Evolutionary conservation across 208 protist genomes (phyloP).

Genomic region (Sergeia podlipaevii): DNA sequence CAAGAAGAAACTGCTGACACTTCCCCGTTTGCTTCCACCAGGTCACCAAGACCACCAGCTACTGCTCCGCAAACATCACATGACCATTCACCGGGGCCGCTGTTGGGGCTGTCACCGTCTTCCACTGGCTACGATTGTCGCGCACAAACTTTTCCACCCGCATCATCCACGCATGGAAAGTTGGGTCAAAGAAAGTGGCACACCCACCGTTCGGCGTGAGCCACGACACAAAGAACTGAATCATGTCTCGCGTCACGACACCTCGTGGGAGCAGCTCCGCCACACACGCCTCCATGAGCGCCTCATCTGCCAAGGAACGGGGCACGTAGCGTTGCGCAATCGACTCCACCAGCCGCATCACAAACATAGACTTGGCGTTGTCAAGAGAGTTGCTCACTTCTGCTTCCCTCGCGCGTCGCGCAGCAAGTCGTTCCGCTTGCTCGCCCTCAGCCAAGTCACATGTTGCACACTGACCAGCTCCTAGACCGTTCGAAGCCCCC

Average conservation of each 20-base stretch:
- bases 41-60: too few relatives aligned
- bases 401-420: background rate
- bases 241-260: conserved; percentile 33
- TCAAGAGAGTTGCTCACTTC: conserved; percentile 38
- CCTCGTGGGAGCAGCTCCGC: conserved; percentile 56
- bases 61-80: too few relatives aligned
- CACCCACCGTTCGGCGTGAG: conserved; percentile 13
- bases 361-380: conserved; percentile 55
- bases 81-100: background rate
- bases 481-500: background rate
- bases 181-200: conserved; percentile 34
- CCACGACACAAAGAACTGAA: conserved; percentile 54
- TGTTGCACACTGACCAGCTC: background rate
- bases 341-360: conserved; percentile 62
- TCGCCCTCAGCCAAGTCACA: background rate
- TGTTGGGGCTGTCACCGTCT: background rate
- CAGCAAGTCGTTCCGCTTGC: conserved; percentile 1
- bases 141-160: conserved; percentile 42
- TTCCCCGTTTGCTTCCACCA: too few relatives aligned
- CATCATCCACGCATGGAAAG: conserved; percentile 73
- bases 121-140: background rate
- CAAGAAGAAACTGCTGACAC: too few relatives aligned
- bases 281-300: conserved; percentile 49
- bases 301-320: conserved; percentile 49
- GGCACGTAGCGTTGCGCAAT: conserved; percentile 44